Evolutionary conservation across 768 basidiomycete species (phyloP).

Genomic region (Phlebiopsis flavidoalba): DNA sequence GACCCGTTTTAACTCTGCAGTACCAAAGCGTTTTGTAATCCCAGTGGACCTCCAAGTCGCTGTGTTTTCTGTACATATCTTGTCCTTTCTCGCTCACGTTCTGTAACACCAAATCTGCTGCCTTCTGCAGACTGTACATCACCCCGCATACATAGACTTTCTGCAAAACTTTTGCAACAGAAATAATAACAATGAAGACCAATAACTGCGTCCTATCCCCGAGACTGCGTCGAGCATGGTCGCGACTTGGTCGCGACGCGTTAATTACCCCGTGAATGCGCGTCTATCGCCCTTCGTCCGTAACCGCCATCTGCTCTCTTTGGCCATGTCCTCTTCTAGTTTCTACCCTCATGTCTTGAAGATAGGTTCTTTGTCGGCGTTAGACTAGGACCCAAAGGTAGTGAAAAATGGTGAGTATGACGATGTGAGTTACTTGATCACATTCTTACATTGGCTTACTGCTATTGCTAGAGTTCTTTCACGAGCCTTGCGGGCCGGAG

Average conservation of each 20-base stretch:
- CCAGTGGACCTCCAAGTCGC: background rate
- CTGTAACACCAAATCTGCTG: background rate
- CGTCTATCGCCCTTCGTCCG: background rate
- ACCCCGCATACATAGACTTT: background rate
- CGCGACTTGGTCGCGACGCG: background rate
- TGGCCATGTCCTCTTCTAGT: background rate
- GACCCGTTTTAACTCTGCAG: background rate
- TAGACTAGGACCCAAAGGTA: no score
- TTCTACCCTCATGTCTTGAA: background rate
- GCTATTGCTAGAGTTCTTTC: no score
- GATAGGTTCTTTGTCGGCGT: no score
- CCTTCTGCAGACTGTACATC: background rate
- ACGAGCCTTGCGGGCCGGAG: background rate
- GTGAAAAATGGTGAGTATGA: no score
- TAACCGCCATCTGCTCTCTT: background rate
- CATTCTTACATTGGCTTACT: no score
- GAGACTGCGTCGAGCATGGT: background rate
- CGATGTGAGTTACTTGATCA: no score
- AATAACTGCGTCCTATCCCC: background rate
- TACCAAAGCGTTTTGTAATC: constrained; percentile 2
- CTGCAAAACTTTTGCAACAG: background rate
- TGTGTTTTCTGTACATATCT: background rate
- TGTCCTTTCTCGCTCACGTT: background rate
- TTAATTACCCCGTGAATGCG: background rate
- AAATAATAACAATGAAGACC: background rate